These are phyloP conservation scores for Stagonosporopsis chrysanthemi DNA, from an alignment of 2,329 filamentous ascomycete genomes.

Conservation along the genomic window DNA sequence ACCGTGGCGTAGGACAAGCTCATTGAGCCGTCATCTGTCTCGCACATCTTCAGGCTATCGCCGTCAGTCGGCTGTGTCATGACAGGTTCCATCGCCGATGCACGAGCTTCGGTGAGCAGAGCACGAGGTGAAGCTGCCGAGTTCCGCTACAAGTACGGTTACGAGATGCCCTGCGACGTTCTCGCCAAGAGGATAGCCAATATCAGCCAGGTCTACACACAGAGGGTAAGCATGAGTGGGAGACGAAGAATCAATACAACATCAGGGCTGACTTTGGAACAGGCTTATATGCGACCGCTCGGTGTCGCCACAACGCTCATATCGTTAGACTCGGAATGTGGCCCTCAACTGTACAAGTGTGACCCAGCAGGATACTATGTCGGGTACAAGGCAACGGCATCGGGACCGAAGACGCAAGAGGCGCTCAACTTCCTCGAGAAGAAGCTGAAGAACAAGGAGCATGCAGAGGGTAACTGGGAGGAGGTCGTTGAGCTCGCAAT, in stretches of 20 bases:
- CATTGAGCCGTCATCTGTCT: slow-evolving; percentile 95
- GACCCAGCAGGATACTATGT: slow-evolving; percentile 98
- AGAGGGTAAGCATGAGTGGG: slow-evolving; percentile 70
- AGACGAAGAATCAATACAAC: slow-evolving; percentile 2
- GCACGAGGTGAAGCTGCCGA: slow-evolving; percentile 96
- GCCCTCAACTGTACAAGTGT: slow-evolving; percentile 97
- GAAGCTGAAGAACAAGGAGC: slow-evolving; percentile 99
- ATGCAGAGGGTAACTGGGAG: slow-evolving; percentile 90
- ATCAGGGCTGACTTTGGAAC: slow-evolving; percentile 41
- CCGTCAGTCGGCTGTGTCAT: slow-evolving; percentile 97
- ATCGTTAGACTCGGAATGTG: slow-evolving; percentile 89
- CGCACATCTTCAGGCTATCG: slow-evolving; percentile 96
- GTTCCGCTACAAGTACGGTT: slow-evolving; percentile 98
- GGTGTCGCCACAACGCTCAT: slow-evolving; percentile 95
- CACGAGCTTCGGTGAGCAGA: slow-evolving; percentile 88
- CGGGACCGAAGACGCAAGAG: slow-evolving; percentile 98
- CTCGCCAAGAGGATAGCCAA: slow-evolving; percentile 96
- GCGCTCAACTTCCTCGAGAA: slow-evolving; percentile 98
- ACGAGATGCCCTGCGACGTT: slow-evolving; percentile 99
- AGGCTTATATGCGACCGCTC: slow-evolving; percentile 98
- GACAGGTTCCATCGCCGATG: slow-evolving; percentile 98
- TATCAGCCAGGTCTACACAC: slow-evolving; percentile 99
- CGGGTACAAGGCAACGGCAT: slow-evolving; percentile 97
- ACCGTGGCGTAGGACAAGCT: slow-evolving; percentile 80
- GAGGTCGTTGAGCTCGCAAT: slow-evolving; percentile 98